A percentile compares a stretch with the other conserved stretches of the same genome.
phyloP scores from a whole-genome alignment of 208 protist genomes.

The Tritrichomonas foetus region DNA sequence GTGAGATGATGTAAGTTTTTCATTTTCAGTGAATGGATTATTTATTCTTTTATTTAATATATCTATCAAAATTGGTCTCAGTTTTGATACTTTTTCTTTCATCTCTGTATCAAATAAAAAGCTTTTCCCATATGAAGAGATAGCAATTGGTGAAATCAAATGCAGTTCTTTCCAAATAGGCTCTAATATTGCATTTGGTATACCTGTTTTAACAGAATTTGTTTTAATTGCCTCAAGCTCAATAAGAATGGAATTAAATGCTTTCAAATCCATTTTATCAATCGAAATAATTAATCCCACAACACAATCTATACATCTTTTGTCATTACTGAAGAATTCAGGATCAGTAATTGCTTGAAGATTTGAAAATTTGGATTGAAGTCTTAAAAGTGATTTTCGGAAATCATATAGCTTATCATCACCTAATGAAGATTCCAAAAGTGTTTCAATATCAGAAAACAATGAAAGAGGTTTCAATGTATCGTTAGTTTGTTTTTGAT shows the following conservation, averaged over 20 bases:
- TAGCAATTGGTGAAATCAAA: not conserved
- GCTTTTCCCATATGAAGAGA: too few species aligned
- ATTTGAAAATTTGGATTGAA: not conserved
- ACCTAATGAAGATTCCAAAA: not conserved
- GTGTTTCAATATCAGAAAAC: not conserved
- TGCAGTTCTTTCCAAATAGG: not conserved
- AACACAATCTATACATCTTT: not conserved
- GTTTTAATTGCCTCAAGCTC: not conserved
- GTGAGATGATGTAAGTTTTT: too few species aligned
- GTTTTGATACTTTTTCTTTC: too few species aligned
- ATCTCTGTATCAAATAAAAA: too few species aligned
- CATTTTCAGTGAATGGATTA: too few species aligned
- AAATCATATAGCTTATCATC: not conserved
- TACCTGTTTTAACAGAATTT: not conserved
- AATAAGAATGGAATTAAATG: not conserved
- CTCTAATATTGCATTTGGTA: not conserved
- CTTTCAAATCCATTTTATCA: not conserved
- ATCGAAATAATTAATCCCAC: not conserved
- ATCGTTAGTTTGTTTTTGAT: too few species aligned
- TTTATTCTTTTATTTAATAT: too few species aligned
- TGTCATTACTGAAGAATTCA: not conserved
- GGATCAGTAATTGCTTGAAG: not conserved
- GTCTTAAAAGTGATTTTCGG: not conserved
- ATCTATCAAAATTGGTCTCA: too few species aligned
- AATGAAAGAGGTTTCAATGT: too few species aligned